Conservation (phyloP, 768 basidiomycete species). For the Pulveroboletus ravenelii region DNA sequence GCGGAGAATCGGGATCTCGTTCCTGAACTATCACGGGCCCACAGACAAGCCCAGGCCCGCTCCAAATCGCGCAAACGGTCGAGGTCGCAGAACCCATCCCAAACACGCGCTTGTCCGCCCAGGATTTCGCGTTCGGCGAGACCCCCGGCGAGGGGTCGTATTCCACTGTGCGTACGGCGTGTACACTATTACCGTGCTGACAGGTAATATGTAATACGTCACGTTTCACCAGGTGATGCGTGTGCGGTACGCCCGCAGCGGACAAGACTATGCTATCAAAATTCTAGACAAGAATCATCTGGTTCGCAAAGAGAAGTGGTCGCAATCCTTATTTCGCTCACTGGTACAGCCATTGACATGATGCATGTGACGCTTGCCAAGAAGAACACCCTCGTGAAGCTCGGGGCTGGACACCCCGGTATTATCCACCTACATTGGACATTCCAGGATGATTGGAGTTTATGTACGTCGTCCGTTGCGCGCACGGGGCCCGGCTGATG, state of each 20-base stretch:
- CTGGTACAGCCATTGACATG: no score
- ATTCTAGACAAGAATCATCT: conserved; percentile 82
- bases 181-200: conserved; percentile 4
- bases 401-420: conserved; percentile 69
- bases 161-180: conserved; percentile 55
- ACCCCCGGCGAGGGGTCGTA: conserved; percentile 81
- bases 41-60: conserved; percentile 24
- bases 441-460: conserved; percentile 78
- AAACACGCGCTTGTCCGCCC: conserved; percentile 41
- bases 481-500: background rate
- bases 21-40: conserved; percentile 6
- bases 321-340: no score
- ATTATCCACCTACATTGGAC: conserved; percentile 78
- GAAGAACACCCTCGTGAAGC: conserved; percentile 67
- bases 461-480: conserved; percentile 54
- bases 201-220: conserved; percentile 7
- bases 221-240: conserved; percentile 46
- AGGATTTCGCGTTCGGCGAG: conserved; percentile 70
- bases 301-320: conserved; percentile 73
- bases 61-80: conserved; percentile 39
- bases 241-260: conserved; percentile 49
- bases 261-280: conserved; percentile 71
- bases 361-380: conserved; percentile 73
- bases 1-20: conserved; percentile 14
- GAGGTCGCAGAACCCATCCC: conserved; percentile 43